These are phyloP conservation scores for Citrus glauca DNA, from an alignment of 345 rosid species.

Conservation along the genomic window DNA sequence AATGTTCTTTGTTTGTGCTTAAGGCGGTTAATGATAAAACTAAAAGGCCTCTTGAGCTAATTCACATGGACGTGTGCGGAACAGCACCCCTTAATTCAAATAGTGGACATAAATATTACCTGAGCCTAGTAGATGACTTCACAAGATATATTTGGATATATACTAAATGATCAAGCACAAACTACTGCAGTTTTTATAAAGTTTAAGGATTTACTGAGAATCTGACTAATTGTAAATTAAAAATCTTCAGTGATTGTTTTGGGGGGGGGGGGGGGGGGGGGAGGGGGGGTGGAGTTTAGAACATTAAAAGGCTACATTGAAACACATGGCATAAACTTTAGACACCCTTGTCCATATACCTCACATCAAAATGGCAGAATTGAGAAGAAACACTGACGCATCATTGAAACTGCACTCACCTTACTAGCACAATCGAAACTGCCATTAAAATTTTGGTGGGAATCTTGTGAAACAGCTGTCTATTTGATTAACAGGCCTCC, in stretches of 20 bases:
- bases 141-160: not conserved
- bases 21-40: no score
- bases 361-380: no score
- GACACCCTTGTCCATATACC: not conserved
- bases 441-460: not conserved
- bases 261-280: no score
- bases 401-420: not conserved
- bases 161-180: not conserved
- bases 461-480: not conserved
- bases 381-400: not conserved
- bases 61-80: not conserved
- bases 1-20: no score
- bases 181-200: not conserved
- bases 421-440: not conserved
- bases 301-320: no score
- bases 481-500: not conserved
- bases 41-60: not conserved
- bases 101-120: not conserved
- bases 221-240: no score
- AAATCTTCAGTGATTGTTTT: no score
- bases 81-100: not conserved
- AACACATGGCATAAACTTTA: not conserved
- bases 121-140: not conserved
- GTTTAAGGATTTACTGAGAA: not conserved
- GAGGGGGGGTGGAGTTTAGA: no score